Evolutionary conservation across 768 basidiomycete species (phyloP).

Genomic region (Rubroboletus pulcherrimus): DNA sequence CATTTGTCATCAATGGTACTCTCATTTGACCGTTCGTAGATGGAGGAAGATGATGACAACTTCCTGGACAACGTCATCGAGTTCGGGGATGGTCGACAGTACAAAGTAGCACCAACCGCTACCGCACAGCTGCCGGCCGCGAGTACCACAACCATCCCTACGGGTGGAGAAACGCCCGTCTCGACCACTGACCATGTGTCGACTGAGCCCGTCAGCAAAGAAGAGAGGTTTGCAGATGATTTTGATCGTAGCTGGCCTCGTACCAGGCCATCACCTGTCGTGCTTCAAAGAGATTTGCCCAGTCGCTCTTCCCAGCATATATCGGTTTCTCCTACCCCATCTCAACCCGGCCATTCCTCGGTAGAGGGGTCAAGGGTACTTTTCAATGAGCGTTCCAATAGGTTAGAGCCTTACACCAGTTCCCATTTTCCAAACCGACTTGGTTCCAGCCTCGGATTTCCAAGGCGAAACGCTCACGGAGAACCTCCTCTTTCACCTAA

Average conservation of each 20-base stretch:
- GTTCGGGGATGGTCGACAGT: constrained; percentile 92
- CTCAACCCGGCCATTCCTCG: constrained; percentile 43
- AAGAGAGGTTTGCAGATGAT: constrained; percentile 89
- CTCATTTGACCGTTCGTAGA: constrained; percentile 39
- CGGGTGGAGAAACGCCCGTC: constrained; percentile 14
- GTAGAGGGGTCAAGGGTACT: constrained; percentile 66
- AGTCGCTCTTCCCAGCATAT: constrained; percentile 26
- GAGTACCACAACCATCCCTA: constrained; percentile 7
- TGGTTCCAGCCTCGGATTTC: constrained; percentile 30
- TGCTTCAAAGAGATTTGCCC: constrained; percentile 40
- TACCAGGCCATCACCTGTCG: constrained; percentile 47
- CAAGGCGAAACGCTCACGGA: constrained; percentile 43
- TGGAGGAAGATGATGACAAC: constrained; percentile 91
- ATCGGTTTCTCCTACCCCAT: constrained; percentile 35
- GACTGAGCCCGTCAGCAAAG: constrained; percentile 62
- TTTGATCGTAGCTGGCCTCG: constrained; percentile 97
- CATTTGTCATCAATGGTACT: constrained; percentile 4
- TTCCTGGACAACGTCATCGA: constrained; percentile 88
- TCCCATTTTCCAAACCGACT: constrained; percentile 43
- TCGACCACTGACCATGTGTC: constrained; percentile 20
- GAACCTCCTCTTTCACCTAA: constrained; percentile 38
- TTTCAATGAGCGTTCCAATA: constrained; percentile 95
- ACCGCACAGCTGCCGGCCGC: constrained; percentile 26
- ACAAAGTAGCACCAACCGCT: constrained; percentile 65
- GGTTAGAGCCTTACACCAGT: constrained; percentile 76